These are phyloP conservation scores for Ophiostoma himal-ulmi DNA, from an alignment of 2,329 filamentous ascomycete species.

Conservation along the genomic window DNA sequence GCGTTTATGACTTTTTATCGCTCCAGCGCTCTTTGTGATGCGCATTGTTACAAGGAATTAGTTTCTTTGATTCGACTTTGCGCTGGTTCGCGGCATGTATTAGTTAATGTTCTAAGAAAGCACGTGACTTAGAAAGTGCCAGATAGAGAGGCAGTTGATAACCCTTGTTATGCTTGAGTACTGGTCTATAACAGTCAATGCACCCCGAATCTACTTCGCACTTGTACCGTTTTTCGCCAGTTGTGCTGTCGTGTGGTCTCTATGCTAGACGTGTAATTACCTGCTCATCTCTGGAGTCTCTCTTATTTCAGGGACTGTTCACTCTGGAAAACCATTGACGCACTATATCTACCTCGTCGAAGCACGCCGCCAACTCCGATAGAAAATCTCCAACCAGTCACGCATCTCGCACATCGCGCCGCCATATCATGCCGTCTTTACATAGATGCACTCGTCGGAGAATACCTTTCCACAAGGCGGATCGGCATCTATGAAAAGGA, in stretches of 20 bases:
- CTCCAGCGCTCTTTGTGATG: neutral
- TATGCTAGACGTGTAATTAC: no score
- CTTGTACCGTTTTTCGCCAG: neutral
- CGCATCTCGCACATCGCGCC: no score
- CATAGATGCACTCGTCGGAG: no score
- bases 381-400: no score
- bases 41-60: neutral
- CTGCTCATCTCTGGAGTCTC: no score
- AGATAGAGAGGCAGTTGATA: neutral
- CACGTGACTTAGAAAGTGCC: neutral
- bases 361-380: no score
- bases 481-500: neutral
- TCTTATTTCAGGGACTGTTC: no score
- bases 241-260: no score
- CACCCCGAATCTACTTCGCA: neutral
- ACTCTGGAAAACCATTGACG: no score
- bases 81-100: neutral
- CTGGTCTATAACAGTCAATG: neutral
- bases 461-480: no score
- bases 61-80: neutral
- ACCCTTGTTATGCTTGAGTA: neutral
- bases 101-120: neutral
- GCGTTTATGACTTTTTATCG: neutral
- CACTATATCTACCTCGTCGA: no score
- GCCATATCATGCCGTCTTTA: no score